Percentiles rank a stretch among this genome's conserved stretches.
These are phyloP conservation scores for Cyclanthera cordifolia DNA, from an alignment of 306 rosid genomes.

Conservation along the genomic window DNA sequence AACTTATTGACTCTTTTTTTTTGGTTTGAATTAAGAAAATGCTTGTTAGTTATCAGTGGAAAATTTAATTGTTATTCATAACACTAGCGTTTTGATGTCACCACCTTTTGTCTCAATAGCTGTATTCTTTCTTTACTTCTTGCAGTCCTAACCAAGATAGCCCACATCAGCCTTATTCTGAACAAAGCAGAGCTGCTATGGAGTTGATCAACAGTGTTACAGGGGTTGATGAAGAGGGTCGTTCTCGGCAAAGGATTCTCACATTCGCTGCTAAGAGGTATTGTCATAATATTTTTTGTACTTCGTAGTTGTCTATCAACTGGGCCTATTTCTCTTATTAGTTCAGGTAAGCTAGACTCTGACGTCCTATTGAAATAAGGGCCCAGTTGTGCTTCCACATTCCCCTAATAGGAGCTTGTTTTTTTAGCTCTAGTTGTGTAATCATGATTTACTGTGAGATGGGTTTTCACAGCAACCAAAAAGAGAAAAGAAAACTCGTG, in stretches of 20 bases:
- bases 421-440: neutral
- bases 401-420: neutral
- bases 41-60: neutral
- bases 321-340: neutral
- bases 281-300: neutral
- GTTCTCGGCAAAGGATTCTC: constrained; percentile 92
- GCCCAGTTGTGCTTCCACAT: constrained; percentile 1
- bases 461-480: neutral
- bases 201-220: constrained; percentile 78
- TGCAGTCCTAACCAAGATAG: constrained; percentile 42
- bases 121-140: neutral
- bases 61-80: neutral
- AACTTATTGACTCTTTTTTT: neutral
- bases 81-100: neutral
- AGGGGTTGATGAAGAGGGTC: constrained; percentile 87
- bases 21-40: neutral
- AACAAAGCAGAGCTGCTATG: constrained; percentile 77
- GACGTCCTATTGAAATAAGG: neutral
- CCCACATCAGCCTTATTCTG: constrained; percentile 40
- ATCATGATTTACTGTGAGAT: neutral
- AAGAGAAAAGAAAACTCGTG: neutral
- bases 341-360: neutral
- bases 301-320: constrained; percentile 2
- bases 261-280: constrained; percentile 97
- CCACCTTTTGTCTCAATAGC: neutral